phyloP scores from a whole-genome alignment of 2,329 filamentous ascomycete species.

The Zarea fungicola region DNA sequence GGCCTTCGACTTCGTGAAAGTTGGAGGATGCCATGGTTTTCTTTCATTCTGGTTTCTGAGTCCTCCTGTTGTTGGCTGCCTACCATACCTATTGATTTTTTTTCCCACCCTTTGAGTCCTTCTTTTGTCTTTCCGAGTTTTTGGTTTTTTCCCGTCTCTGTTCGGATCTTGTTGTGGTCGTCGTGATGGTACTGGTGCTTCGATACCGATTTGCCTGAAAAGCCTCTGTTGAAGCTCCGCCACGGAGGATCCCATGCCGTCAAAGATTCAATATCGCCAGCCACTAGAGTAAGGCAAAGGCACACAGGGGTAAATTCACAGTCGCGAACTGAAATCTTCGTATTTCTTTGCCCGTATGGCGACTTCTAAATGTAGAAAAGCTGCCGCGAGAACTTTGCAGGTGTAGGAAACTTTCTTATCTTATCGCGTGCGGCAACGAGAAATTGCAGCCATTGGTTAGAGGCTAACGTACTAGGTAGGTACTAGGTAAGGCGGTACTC shows the following conservation, averaged over 20 bases:
- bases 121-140: constrained; percentile 57
- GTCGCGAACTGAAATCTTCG: too few relatives aligned
- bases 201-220: constrained; percentile 32
- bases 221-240: constrained; percentile 33
- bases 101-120: constrained; percentile 61
- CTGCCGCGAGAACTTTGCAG: constrained; percentile 1
- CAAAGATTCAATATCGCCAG: too few relatives aligned
- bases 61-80: constrained; percentile 12
- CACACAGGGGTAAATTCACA: too few relatives aligned
- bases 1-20: constrained; percentile 10
- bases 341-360: too few relatives aligned
- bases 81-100: constrained; percentile 38
- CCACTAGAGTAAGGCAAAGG: too few relatives aligned
- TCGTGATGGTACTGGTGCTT: constrained; percentile 20
- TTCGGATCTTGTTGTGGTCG: constrained; percentile 14
- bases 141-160: constrained; percentile 16
- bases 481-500: too few relatives aligned
- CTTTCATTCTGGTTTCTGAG: constrained; percentile 16
- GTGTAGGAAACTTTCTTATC: constrained; percentile 11
- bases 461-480: too few relatives aligned
- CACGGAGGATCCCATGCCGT: too few relatives aligned
- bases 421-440: neutral
- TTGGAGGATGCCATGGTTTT: neutral
- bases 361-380: too few relatives aligned
- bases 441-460: too few relatives aligned